These are phyloP conservation scores for Nicotiana attenuata DNA, from an alignment of 257 asterid genomes.

Conservation along the genomic window DNA sequence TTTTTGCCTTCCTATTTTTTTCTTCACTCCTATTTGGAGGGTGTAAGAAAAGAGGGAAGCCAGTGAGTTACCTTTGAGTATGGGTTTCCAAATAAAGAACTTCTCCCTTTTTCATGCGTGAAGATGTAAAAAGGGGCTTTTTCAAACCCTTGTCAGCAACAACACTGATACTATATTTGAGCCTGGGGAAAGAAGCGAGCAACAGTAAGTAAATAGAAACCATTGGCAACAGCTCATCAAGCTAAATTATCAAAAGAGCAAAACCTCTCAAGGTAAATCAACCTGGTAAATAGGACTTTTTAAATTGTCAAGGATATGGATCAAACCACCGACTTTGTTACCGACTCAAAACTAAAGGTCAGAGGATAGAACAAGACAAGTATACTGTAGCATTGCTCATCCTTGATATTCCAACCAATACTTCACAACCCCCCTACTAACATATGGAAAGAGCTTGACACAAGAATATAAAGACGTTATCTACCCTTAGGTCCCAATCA, in stretches of 20 bases:
- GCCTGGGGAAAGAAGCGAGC: conserved; percentile 48
- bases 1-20: neutral
- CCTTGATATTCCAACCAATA: neutral
- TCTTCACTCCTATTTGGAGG: neutral
- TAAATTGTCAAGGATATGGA: neutral
- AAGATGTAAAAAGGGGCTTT: conserved; percentile 72
- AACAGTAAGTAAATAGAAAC: neutral
- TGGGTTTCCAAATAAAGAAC: conserved; percentile 87
- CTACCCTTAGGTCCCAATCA: neutral
- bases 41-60: neutral
- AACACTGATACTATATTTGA: conserved; percentile 84
- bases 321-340: neutral
- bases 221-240: neutral
- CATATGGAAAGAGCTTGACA: neutral
- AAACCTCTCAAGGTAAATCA: neutral
- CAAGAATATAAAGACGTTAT: neutral
- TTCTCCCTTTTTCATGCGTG: conserved; percentile 96
- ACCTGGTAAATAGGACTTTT: neutral
- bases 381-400: neutral
- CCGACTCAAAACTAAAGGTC: neutral
- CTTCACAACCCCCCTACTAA: neutral
- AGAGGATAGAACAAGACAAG: neutral
- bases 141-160: conserved; percentile 95
- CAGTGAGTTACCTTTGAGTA: conserved; percentile 51
- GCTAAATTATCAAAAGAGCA: neutral